Evolutionary conservation across 2,329 filamentous ascomycete species (phyloP).

Genomic region (Alternaria alternata): DNA sequence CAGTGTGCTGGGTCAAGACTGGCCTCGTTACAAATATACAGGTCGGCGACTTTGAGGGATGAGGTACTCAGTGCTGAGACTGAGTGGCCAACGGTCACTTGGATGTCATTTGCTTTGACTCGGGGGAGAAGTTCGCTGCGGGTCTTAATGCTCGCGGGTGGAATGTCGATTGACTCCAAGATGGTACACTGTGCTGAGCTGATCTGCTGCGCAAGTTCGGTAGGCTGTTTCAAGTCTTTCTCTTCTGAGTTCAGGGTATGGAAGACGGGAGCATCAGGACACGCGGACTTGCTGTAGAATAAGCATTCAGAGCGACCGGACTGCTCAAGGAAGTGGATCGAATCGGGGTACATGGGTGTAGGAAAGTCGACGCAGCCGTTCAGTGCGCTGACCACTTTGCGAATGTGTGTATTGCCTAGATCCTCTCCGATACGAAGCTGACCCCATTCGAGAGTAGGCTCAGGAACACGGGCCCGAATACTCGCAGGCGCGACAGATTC

Average conservation of each 20-base stretch:
- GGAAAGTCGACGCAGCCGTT: background rate
- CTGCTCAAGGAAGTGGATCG: background rate
- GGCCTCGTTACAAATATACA: background rate
- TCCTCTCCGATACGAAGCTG: background rate
- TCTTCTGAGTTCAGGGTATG: background rate
- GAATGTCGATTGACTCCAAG: background rate
- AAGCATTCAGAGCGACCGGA: background rate
- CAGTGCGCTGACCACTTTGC: background rate
- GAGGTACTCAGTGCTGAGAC: background rate
- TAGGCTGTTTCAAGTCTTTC: background rate
- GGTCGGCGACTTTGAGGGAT: background rate
- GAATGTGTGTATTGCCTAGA: background rate
- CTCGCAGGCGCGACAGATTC: too few relatives aligned
- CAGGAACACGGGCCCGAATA: too few relatives aligned
- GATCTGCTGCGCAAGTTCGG: background rate
- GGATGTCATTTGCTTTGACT: background rate
- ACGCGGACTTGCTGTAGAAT: background rate
- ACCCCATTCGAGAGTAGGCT: background rate
- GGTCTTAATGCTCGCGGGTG: background rate
- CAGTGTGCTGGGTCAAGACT: background rate
- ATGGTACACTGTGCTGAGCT: background rate
- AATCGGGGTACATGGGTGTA: background rate
- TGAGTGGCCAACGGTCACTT: background rate
- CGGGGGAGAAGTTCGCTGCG: background rate
- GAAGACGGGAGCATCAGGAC: background rate